phyloP scores from a whole-genome alignment of 129 eudicot genomes.

The Solidago caesia region DNA sequence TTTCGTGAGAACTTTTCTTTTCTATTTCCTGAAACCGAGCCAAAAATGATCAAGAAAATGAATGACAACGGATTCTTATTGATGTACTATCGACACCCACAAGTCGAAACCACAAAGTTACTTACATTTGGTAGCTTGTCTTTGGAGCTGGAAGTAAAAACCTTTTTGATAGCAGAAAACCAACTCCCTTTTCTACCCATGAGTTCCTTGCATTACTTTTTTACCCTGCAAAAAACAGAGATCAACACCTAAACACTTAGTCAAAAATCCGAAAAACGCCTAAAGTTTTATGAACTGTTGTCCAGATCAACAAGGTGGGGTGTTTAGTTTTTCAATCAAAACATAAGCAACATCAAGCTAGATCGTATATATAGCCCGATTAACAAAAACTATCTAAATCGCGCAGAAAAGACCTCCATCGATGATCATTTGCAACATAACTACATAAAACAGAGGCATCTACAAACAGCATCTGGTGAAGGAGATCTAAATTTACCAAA shows the following conservation, averaged over 20 bases:
- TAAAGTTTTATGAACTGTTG: neutral
- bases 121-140: slow-evolving; percentile 67
- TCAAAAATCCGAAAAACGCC: neutral
- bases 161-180: slow-evolving; percentile 97
- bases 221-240: slow-evolving; percentile 29
- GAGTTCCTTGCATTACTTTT: slow-evolving; percentile 66
- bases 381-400: neutral
- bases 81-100: neutral
- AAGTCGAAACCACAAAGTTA: neutral
- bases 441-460: neutral
- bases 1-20: slow-evolving; percentile 56
- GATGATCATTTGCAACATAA: slow-evolving; percentile 8
- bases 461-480: no score
- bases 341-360: neutral
- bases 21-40: slow-evolving; percentile 49
- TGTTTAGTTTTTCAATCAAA: neutral
- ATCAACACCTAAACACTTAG: neutral
- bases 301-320: neutral
- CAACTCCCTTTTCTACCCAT: slow-evolving; percentile 96
- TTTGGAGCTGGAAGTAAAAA: slow-evolving; percentile 67
- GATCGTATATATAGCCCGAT: neutral
- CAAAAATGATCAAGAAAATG: slow-evolving; percentile 6
- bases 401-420: neutral
- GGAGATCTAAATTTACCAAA: no score
- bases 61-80: slow-evolving; percentile 3